A percentile compares a stretch with the other conserved stretches of the same genome.
These are phyloP conservation scores for Mallotus repandus DNA, from an alignment of 441 rosid genomes.

Conservation along the genomic window DNA sequence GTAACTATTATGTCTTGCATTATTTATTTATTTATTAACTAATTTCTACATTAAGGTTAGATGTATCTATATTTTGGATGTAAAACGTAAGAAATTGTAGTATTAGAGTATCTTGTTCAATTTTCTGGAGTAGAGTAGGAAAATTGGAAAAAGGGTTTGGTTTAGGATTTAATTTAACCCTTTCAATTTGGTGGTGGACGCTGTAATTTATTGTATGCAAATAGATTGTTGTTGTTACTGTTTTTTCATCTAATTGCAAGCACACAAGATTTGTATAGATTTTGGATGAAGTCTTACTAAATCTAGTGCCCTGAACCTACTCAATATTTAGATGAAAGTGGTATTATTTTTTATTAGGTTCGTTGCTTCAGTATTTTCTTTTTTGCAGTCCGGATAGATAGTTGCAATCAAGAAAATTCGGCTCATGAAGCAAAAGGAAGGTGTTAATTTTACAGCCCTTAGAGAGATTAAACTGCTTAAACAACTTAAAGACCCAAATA, in stretches of 20 bases:
- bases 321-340: background rate
- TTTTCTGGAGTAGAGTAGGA: background rate
- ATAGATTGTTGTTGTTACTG: background rate
- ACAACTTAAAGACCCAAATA: slow-evolving; percentile 82
- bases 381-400: slow-evolving; percentile 68
- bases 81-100: no score
- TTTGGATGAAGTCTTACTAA: background rate
- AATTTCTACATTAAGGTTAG: no score
- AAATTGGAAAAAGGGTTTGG: background rate
- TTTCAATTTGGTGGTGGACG: background rate
- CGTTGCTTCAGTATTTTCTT: background rate
- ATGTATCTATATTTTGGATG: no score
- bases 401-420: slow-evolving; percentile 96
- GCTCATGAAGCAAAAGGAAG: slow-evolving; percentile 92
- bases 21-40: no score
- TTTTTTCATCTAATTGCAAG: background rate
- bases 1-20: slow-evolving; percentile 29
- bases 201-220: background rate
- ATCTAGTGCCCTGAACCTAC: background rate
- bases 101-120: background rate
- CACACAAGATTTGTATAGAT: background rate
- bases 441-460: slow-evolving; percentile 85
- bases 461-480: slow-evolving; percentile 93
- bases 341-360: background rate
- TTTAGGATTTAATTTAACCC: background rate